Conservation (phyloP, 371 early-diverging fungal species). For the Zopfochytrium polystomum region DNA sequence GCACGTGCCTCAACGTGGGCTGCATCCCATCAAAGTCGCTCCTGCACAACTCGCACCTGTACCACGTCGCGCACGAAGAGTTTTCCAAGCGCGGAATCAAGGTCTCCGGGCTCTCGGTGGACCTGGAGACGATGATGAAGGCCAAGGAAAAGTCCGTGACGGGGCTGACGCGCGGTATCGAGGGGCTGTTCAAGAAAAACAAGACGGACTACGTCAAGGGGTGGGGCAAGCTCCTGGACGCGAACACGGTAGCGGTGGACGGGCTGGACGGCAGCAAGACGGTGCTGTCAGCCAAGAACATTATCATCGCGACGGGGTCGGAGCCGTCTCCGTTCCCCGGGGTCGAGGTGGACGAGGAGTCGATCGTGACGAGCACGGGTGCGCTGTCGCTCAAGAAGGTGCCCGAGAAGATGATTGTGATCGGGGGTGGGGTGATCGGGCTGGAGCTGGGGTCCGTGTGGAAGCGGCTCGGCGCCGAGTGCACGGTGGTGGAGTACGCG, state of each 20-base stretch:
- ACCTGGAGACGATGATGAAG: constrained; percentile 82
- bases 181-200: constrained; percentile 95
- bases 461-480: too few relatives aligned
- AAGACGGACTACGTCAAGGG: constrained; percentile 64
- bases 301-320: too few relatives aligned
- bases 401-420: too few relatives aligned
- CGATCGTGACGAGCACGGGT: constrained; percentile 97
- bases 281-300: constrained; percentile 84
- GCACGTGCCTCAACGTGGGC: background rate
- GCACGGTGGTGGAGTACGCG: too few relatives aligned
- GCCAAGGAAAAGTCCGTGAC: too few relatives aligned
- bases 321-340: constrained; percentile 91
- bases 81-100: too few relatives aligned
- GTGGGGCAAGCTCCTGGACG: too few relatives aligned
- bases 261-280: too few relatives aligned
- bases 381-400: too few relatives aligned
- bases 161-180: constrained; percentile 94
- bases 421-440: constrained; percentile 98
- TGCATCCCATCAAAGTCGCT: too few relatives aligned
- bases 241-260: constrained; percentile 68
- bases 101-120: constrained; percentile 95
- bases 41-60: too few relatives aligned
- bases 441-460: constrained; percentile 89
- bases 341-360: constrained; percentile 71
- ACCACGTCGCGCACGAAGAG: too few relatives aligned